Base-by-base conservation (phyloP, 306 rosid genomes). In the Lathyrus oleraceus region DNA sequence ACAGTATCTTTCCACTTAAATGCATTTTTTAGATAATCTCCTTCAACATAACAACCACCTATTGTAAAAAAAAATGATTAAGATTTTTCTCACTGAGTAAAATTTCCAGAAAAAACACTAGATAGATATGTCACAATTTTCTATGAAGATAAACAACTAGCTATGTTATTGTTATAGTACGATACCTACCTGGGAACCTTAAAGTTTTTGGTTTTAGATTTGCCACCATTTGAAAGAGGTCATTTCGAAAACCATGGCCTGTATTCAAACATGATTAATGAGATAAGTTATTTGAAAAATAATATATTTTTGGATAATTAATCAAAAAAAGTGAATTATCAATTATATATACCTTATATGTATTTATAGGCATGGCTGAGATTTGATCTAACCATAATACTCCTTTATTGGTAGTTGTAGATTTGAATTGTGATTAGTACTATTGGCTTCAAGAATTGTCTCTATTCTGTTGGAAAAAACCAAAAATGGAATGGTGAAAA, bases 21-120 rank as follows among this genome's bases (percentile, higher is more conserved):
- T 62, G 92, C 96, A 54, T 92, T 87, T 79, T 87, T 90, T 81
- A 92, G 65, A 75, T 85, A 87, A 35, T 79, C 79, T 67, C 97
- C 97, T 79, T 91, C 95, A 30, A 91, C 89, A 65, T 75, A 91
- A 74, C 89, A 87, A 30, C 97, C 97, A 67, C 97, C 97, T 88
- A 25, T 25, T 25, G 4, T 25, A 25, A 3, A 25, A 3, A 3
- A 3, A 25, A 25, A 25, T 25, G 87, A 25, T 25, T 25, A n/a
- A n/a, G n/a, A 25, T 25, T 3, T 25, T 25, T 25, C 4, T 25
- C 28, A 25, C 28, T 25, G 3, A 0, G 28, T 25, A 25, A 25
- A 25, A 25, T 25, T 84, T 32, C 98, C 98, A 71, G 86, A 91
- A 76, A 25, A 25, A 25, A 25, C 0, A 25, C 92, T 25, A 25